A percentile compares a stretch with the other conserved stretches of the same genome.
These are phyloP conservation scores for Podospora tetraspora DNA, from an alignment of 495 filamentous ascomycete genomes.

Conservation along the genomic window DNA sequence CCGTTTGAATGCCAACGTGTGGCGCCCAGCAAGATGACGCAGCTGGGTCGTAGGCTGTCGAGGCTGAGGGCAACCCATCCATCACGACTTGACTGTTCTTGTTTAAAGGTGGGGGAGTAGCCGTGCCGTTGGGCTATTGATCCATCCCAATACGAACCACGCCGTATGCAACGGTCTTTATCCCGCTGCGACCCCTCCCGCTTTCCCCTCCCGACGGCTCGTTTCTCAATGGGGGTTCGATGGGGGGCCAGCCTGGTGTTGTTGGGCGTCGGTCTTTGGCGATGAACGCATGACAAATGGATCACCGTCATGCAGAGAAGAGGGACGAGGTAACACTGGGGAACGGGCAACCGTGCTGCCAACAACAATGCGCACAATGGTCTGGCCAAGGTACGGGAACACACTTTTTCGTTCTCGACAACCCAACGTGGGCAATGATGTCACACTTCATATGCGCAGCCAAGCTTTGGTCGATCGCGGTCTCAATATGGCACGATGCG, in stretches of 20 bases:
- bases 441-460: neutral
- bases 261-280: neutral
- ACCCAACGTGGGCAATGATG: neutral
- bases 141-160: neutral
- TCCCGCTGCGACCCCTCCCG: neutral
- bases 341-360: neutral
- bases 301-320: neutral
- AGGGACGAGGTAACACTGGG: neutral
- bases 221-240: neutral
- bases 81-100: neutral
- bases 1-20: too few relatives aligned
- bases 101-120: neutral
- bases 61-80: neutral
- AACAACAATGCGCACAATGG: neutral
- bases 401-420: neutral
- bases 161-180: neutral
- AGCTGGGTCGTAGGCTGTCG: neutral
- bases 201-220: neutral
- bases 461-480: neutral
- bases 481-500: constrained; percentile 10
- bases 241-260: neutral
- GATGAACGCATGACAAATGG: neutral
- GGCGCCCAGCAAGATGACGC: too few relatives aligned
- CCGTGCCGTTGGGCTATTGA: neutral
- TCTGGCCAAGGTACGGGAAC: neutral